Conservation (phyloP, 2,329 filamentous ascomycete species). For the Verticillium alfalfae region DNA sequence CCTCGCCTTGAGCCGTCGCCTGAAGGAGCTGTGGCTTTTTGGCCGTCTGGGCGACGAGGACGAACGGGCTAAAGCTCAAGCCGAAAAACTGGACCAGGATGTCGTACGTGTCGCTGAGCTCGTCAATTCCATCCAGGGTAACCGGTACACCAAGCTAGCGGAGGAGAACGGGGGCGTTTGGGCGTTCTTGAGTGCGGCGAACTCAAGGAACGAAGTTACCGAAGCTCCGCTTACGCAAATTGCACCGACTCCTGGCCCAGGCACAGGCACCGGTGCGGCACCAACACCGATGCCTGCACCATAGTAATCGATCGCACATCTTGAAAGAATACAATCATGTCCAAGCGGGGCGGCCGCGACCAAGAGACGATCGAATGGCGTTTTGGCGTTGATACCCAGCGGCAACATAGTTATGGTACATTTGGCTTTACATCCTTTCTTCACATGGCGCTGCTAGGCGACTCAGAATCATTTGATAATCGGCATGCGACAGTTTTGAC, state of each 20-base stretch:
- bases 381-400: background rate
- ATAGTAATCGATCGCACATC: background rate
- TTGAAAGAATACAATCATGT: too few relatives aligned
- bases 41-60: constrained; percentile 33
- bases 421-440: background rate
- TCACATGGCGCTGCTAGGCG: background rate
- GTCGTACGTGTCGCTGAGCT: constrained; percentile 26
- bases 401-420: background rate
- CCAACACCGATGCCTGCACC: background rate
- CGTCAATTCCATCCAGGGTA: constrained; percentile 26
- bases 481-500: background rate
- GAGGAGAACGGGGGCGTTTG: constrained; percentile 28
- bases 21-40: constrained; percentile 42
- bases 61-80: constrained; percentile 24
- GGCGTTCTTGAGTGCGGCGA: constrained; percentile 19
- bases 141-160: constrained; percentile 25
- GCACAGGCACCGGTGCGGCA: background rate
- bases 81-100: constrained; percentile 28
- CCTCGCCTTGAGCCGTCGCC: constrained; percentile 33
- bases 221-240: background rate
- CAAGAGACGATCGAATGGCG: too few relatives aligned
- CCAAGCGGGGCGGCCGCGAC: too few relatives aligned
- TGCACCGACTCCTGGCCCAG: background rate
- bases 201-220: background rate
- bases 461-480: background rate